A percentile compares a stretch with the other conserved stretches of the same genome.
Conservation (phyloP, 176 grass and related monocot species). For the Triticum timopheevii region DNA sequence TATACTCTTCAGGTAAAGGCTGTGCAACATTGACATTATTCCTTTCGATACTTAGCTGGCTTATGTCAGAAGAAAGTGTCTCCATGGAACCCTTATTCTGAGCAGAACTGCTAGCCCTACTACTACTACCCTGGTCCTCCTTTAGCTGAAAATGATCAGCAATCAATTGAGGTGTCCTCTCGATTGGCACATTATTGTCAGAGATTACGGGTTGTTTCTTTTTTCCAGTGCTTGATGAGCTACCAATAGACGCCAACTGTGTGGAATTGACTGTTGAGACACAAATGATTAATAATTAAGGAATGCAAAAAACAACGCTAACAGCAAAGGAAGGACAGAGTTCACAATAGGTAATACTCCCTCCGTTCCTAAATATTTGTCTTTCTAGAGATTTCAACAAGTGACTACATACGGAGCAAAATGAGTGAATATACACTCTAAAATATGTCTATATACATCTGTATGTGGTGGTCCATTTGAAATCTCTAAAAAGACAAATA, state of each 20-base stretch:
- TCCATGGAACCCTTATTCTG: slow-evolving; percentile 33
- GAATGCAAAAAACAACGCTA: neutral
- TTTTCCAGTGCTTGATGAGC: slow-evolving; percentile 34
- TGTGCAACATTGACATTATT: slow-evolving; percentile 44
- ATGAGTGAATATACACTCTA: too few species aligned
- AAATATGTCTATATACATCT: too few species aligned
- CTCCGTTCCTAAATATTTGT: too few species aligned
- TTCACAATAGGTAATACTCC: neutral
- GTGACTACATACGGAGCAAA: too few species aligned
- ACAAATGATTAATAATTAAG: slow-evolving; percentile 32
- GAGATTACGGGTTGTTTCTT: slow-evolving; percentile 42
- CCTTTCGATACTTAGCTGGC: slow-evolving; percentile 50
- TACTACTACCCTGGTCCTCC: slow-evolving; percentile 16
- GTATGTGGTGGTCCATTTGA: too few species aligned
- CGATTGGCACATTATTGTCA: slow-evolving; percentile 40
- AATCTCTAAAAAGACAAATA: too few species aligned
- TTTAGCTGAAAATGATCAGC: slow-evolving; percentile 34
- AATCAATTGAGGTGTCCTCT: slow-evolving; percentile 27
- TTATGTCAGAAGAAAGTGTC: slow-evolving; percentile 44
- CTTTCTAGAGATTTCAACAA: too few species aligned
- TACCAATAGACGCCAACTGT: slow-evolving; percentile 30
- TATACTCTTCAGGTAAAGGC: slow-evolving; percentile 60
- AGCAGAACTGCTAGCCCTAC: slow-evolving; percentile 28
- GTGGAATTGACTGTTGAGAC: slow-evolving; percentile 38
- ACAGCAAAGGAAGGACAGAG: neutral